Evolutionary conservation across 495 filamentous ascomycete genomes (phyloP).

Genomic region (Geoglossum glabrum): DNA sequence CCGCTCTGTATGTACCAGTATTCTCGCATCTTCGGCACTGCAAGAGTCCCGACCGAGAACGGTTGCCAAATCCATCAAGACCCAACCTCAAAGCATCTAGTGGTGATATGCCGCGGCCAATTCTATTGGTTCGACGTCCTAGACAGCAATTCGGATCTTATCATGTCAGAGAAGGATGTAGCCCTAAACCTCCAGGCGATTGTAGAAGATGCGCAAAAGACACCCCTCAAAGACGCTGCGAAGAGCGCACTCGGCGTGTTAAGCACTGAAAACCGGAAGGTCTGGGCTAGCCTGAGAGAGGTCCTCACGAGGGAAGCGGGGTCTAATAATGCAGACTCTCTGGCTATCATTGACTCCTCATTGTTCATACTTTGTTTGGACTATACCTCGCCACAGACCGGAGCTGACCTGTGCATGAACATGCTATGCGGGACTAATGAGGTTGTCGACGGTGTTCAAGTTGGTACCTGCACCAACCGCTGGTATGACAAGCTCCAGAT

Average conservation of each 20-base stretch:
- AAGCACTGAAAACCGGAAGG: constrained; percentile 88
- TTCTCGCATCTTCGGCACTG: constrained; percentile 85
- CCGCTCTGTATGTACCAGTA: constrained; percentile 97
- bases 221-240: constrained; percentile 79
- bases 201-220: constrained; percentile 72
- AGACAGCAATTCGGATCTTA: constrained; percentile 81
- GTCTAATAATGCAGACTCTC: constrained; percentile 87
- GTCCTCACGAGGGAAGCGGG: constrained; percentile 67
- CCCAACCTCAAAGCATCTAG: constrained; percentile 67
- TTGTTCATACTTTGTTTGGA: constrained; percentile 86
- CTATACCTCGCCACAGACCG: constrained; percentile 63
- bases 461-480: constrained; percentile 91
- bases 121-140: constrained; percentile 99
- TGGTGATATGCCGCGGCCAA: constrained; percentile 88
- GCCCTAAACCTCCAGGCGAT: constrained; percentile 83
- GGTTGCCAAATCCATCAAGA: constrained; percentile 94
- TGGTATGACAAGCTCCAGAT: constrained; percentile 99
- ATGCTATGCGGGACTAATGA: constrained; percentile 95
- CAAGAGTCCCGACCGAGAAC: constrained; percentile 82
- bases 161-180: constrained; percentile 94
- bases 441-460: constrained; percentile 80
- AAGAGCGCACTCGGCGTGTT: constrained; percentile 85
- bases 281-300: constrained; percentile 82
- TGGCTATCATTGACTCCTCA: constrained; percentile 85
- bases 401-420: constrained; percentile 74